Base-by-base conservation (phyloP, 495 filamentous ascomycete genomes). In the Rhypophila decipiens region DNA sequence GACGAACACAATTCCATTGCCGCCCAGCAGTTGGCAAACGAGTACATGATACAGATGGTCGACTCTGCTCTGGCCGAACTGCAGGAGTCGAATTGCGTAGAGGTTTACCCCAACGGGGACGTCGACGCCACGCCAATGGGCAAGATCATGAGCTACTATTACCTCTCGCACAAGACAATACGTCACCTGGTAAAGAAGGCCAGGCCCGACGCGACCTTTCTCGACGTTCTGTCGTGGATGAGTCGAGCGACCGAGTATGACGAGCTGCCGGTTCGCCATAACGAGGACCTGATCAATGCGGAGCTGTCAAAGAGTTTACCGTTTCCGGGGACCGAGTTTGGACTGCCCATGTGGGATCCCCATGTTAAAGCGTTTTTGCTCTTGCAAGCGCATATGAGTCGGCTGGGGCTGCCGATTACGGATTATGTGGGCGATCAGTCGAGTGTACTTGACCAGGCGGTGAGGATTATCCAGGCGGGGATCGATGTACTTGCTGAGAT, bases 71-170 rank as follows among this genome's bases (percentile, higher is more conserved):
- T 99, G 2, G 66, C 67, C 20, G 88, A 95, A 52, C 74, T 99
- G 3, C 83, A 78, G 0, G 76, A 87, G 44, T 96, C 90, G 3
- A 81, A 81, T 15, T 99, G 93, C 70, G 77, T 95, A 18, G 71
- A 78, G 15, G 68, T 90, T 2, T 82, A 85, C 52, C 81, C 85
- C n/a, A 95, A 90, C 55, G 89, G 90, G 20, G 86, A 96, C 51
- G 78, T 99, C 22, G 83, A 95, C 48, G 74, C 90, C 0, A 96
- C 93, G 0, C 80, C 93, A 0, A 72, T 96, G 33, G 93, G 93
- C 52, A 96, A 95, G 69, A 97, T 97, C 59, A 95, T 96, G 86
- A 90, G 85, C 68, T 99, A 99, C 71, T 99, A 99, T 73, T 99
- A 99, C 60, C 82, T 99, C 22, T 91, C 89, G 0, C 93, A 99